phyloP scores from a whole-genome alignment of 2,329 filamentous ascomycete species.

The Emmonsiellopsis sp. region DNA sequence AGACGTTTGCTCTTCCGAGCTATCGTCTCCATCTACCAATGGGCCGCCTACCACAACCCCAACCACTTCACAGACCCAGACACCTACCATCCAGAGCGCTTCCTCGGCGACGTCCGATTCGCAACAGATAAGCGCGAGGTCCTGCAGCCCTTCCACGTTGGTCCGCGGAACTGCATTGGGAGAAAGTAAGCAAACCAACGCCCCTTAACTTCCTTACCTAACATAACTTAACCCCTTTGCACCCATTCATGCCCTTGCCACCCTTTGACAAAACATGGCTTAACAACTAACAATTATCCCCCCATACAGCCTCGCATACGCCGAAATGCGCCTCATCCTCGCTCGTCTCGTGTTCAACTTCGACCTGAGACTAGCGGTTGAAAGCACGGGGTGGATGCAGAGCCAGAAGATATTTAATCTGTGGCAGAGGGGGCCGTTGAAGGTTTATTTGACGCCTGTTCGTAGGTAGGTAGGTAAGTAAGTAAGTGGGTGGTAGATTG shows the following conservation, averaged over 20 bases:
- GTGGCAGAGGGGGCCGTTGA: slow-evolving; percentile 33
- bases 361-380: slow-evolving; percentile 34
- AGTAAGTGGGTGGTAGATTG: too few relatives aligned
- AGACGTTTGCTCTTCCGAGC: too few relatives aligned
- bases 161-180: slow-evolving; percentile 43
- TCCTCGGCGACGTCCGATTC: slow-evolving; percentile 27
- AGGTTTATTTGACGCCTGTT: slow-evolving; percentile 26
- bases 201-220: slow-evolving; percentile 14
- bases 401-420: slow-evolving; percentile 31
- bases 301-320: slow-evolving; percentile 35
- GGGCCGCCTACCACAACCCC: slow-evolving; percentile 35
- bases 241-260: neutral
- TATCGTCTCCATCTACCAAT: slow-evolving; percentile 36
- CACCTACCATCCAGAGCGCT: slow-evolving; percentile 41
- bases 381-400: slow-evolving; percentile 30
- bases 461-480: neutral
- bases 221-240: neutral
- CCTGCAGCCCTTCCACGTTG: slow-evolving; percentile 41
- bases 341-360: slow-evolving; percentile 42
- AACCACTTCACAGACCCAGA: slow-evolving; percentile 38
- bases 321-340: slow-evolving; percentile 43
- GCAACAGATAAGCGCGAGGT: slow-evolving; percentile 33
- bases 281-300: neutral
- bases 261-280: neutral
- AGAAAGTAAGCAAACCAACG: slow-evolving; percentile 31